Percentiles rank a stretch among this genome's conserved stretches.
phyloP scores from a whole-genome alignment of 768 basidiomycete species.

The Tephrocybe sp. region DNA sequence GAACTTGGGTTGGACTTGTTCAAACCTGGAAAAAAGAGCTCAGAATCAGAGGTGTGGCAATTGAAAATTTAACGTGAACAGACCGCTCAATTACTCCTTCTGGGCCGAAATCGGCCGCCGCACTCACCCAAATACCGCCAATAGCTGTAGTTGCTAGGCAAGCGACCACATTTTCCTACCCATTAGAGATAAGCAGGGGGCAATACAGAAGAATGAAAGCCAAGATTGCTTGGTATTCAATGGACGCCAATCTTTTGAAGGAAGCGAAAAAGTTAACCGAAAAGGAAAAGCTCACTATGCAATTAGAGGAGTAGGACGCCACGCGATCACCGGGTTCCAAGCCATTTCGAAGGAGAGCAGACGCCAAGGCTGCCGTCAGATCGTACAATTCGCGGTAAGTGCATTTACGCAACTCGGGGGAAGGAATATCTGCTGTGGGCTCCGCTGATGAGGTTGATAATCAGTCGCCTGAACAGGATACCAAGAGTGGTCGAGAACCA shows the following conservation, averaged over 20 bases:
- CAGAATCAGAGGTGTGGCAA: background rate
- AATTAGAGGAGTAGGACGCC: conserved; percentile 78
- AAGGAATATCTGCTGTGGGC: conserved; percentile 49
- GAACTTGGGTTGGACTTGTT: conserved; percentile 75
- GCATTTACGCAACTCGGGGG: conserved; percentile 42
- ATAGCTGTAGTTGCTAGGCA: conserved; percentile 70
- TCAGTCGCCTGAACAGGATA: conserved; percentile 13
- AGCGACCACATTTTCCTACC: conserved; percentile 65
- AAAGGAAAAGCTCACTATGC: conserved; percentile 52
- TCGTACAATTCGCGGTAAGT: conserved; percentile 61
- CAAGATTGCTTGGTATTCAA: conserved; percentile 11
- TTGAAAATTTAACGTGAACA: conserved; percentile 10
- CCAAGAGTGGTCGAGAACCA: conserved; percentile 26
- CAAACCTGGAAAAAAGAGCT: conserved; percentile 44
- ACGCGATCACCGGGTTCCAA: conserved; percentile 69
- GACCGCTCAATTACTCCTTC: conserved; percentile 75
- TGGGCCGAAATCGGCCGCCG: conserved; percentile 81
- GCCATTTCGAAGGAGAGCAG: conserved; percentile 52
- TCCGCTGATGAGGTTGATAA: conserved; percentile 47
- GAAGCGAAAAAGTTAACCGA: conserved; percentile 8
- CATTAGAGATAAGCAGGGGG: no score
- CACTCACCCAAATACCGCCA: conserved; percentile 82
- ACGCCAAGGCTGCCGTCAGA: conserved; percentile 56
- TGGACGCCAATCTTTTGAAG: background rate
- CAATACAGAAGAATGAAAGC: background rate